Evolutionary conservation across 1,284 basidiomycete species (phyloP).

Genomic region (Moesziomyces sp.): DNA sequence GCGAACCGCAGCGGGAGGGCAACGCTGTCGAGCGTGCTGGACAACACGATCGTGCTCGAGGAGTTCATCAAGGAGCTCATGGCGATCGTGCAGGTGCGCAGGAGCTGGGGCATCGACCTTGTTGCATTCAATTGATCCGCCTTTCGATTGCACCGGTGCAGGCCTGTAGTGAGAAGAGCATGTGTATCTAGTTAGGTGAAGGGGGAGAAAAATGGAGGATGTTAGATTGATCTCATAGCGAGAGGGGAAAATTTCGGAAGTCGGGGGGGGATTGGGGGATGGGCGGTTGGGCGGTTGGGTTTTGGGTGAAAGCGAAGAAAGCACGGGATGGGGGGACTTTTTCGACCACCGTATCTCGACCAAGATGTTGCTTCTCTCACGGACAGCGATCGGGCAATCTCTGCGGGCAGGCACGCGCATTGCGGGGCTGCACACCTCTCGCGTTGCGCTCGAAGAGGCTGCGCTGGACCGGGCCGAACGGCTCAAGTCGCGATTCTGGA

Average conservation of each 20-base stretch:
- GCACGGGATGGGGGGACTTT: no score
- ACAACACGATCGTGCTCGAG: conserved; percentile 94
- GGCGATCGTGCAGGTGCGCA: conserved; percentile 84
- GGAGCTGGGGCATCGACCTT: conserved; percentile 84
- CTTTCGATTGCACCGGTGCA: no score
- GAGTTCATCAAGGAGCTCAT: conserved; percentile 94
- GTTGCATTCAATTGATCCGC: conserved; percentile 19
- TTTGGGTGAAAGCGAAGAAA: no score
- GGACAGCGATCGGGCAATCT: no score
- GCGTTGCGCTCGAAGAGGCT: conserved; percentile 8
- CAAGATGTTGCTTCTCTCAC: no score
- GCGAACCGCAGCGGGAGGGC: conserved; percentile 66
- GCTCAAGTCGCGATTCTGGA: conserved; percentile 56
- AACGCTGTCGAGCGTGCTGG: conserved; percentile 84
- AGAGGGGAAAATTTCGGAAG: not conserved
- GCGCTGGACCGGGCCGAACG: conserved; percentile 37
- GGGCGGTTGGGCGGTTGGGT: no score
- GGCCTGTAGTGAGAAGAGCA: no score
- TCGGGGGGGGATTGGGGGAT: not conserved
- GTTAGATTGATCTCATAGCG: no score
- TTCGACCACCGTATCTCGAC: no score
- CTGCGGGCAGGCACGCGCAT: no score
- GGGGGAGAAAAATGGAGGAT: no score
- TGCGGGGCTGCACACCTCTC: conserved; percentile 1
- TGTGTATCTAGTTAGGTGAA: no score